A percentile compares a stretch with the other conserved stretches of the same genome.
Evolutionary conservation across 768 basidiomycete species (phyloP).

Genomic region (Mycena olivaceomarginata): DNA sequence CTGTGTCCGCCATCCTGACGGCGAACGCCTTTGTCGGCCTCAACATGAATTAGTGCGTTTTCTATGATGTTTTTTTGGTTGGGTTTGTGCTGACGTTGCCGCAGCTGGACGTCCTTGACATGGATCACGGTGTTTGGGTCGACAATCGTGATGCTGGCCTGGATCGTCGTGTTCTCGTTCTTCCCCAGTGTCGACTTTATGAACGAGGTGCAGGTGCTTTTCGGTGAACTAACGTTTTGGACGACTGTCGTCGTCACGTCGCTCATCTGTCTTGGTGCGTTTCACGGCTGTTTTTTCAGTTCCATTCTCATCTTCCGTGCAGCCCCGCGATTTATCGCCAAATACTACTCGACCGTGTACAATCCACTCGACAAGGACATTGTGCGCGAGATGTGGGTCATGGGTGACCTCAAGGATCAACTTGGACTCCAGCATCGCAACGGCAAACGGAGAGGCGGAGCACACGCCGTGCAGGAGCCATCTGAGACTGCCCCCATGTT

Average conservation of each 20-base stretch:
- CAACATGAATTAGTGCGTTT: slow-evolving; percentile 90
- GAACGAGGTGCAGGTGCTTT: slow-evolving; percentile 84
- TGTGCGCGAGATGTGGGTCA: slow-evolving; percentile 94
- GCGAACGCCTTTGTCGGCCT: slow-evolving; percentile 95
- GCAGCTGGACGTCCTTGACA: slow-evolving; percentile 89
- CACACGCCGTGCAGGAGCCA: slow-evolving; percentile 51
- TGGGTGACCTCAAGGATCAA: slow-evolving; percentile 87
- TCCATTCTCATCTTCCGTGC: slow-evolving; percentile 20
- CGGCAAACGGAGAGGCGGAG: slow-evolving; percentile 61
- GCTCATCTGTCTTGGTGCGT: slow-evolving; percentile 81
- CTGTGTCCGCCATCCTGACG: slow-evolving; percentile 89
- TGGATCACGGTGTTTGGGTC: slow-evolving; percentile 90
- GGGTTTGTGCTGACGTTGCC: slow-evolving; percentile 44
- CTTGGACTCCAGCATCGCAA: slow-evolving; percentile 84
- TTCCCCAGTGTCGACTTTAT: slow-evolving; percentile 84
- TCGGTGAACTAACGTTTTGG: slow-evolving; percentile 91
- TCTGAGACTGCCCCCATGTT: slow-evolving; percentile 85
- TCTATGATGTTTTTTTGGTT: slow-evolving; percentile 41
- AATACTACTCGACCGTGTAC: slow-evolving; percentile 83
- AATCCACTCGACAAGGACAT: slow-evolving; percentile 92
- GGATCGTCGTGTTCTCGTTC: slow-evolving; percentile 93
- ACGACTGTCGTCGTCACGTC: slow-evolving; percentile 82
- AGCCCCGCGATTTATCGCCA: slow-evolving; percentile 91
- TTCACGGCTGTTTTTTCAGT: slow-evolving; percentile 26
- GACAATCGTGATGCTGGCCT: slow-evolving; percentile 87